A percentile compares a stretch with the other conserved stretches of the same genome.
Evolutionary conservation across 805 yeast genomes (phyloP).

Genomic region (Candida broadrunensis): DNA sequence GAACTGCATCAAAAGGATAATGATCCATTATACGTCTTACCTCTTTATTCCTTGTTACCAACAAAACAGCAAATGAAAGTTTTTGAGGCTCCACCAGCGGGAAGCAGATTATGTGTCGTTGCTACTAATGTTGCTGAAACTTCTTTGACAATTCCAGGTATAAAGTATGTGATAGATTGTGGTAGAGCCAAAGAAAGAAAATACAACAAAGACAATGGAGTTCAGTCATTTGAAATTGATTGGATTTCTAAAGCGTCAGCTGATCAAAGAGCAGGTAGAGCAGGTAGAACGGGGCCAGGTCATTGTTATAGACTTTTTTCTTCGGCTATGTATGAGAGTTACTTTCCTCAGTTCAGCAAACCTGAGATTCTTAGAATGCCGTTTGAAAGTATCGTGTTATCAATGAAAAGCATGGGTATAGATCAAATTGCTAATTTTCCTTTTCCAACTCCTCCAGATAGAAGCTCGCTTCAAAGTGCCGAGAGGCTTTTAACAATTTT

Average conservation of each 20-base stretch:
- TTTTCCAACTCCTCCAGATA: slow-evolving; percentile 90
- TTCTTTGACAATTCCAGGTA: slow-evolving; percentile 92
- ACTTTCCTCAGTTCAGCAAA: slow-evolving; percentile 73
- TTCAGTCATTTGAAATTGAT: slow-evolving; percentile 85
- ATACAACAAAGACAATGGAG: slow-evolving; percentile 79
- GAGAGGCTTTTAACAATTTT: slow-evolving; percentile 63
- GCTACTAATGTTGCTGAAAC: slow-evolving; percentile 99
- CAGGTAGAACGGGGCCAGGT: slow-evolving; percentile 99
- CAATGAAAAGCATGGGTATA: slow-evolving; percentile 97
- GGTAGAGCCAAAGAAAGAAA: slow-evolving; percentile 91
- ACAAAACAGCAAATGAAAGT: slow-evolving; percentile 93
- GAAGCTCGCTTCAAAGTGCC: slow-evolving; percentile 57
- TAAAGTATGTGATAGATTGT: slow-evolving; percentile 90
- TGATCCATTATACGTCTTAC: slow-evolving; percentile 86
- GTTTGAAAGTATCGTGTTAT: slow-evolving; percentile 89
- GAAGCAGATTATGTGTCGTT: slow-evolving; percentile 83
- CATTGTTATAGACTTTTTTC: slow-evolving; percentile 91
- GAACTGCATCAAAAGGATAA: slow-evolving; percentile 68
- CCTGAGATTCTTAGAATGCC: slow-evolving; percentile 97
- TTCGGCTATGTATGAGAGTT: slow-evolving; percentile 89
- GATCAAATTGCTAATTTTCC: slow-evolving; percentile 90
- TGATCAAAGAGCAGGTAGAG: slow-evolving; percentile 93
- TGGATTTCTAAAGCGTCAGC: slow-evolving; percentile 97
- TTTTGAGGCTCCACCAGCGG: slow-evolving; percentile 79
- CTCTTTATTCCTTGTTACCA: slow-evolving; percentile 90